Evolutionary conservation across 768 basidiomycete genomes (phyloP), one percentile per base, ranked within the genome.

Genomic region (Chalciporus sphaerocephalus): DNA sequence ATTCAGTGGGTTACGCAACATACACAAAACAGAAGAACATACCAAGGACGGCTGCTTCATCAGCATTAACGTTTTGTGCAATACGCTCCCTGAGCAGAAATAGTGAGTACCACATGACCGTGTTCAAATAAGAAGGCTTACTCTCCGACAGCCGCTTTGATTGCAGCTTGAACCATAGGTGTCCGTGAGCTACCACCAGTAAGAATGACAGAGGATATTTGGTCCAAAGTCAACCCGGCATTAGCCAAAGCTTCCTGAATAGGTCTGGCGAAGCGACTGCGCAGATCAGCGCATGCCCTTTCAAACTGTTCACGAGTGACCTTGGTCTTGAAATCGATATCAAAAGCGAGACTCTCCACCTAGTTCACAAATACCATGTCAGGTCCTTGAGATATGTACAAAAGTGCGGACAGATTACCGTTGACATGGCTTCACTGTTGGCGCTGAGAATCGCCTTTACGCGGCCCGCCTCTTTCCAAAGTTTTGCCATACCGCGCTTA

Each of bases 391-490:
- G 35, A 18, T 9, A 33, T 16, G 13, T 2, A 9, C 11, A 4
- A 15, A 17, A 10, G 13, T 4, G 18, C 4, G 12, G n/a, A 15
- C 22, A 25, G 62, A 81, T 66, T 62, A 91, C 91, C 50, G 79
- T 75, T 4, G 88, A 78, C 30, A 67, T 71, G 6, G 85, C 85
- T 24, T 95, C 93, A 12, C 74, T 72, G 59, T 99, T 99, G 28
- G 95, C 96, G 63, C 92, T 96, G 48, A 99, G 68, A 53, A 99
- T 87, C 7, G 83, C 75, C 71, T 98, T 99, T 55, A 97, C 79
- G 48, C 94, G 79, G 15, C 79, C 80, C 1, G 95, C 91, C 67
- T 99, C 96, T 63, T 94, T 95, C 81, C 90, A 87, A 6, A 98
- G 70, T 66, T 94, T 95, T 5, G 90, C 87, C 85, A 96, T 87